These are phyloP conservation scores for Amborella trichopoda DNA, from an alignment of 164 flowering plant species.

Conservation along the genomic window DNA sequence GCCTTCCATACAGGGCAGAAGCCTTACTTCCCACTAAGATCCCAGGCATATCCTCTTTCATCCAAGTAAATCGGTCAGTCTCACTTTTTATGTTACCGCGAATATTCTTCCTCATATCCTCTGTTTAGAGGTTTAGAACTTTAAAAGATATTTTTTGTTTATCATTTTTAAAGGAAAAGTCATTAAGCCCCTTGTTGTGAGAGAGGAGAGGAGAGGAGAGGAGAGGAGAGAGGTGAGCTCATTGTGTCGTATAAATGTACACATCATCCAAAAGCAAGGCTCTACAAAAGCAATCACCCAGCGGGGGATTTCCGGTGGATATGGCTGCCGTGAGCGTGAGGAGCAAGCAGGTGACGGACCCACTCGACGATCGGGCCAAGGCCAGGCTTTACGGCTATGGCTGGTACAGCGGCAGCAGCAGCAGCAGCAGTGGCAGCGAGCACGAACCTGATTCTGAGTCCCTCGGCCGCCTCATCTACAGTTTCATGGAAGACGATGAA, in stretches of 20 bases:
- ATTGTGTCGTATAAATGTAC: constrained; percentile 5
- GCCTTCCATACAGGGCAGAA: too few species aligned
- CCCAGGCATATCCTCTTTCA: not conserved
- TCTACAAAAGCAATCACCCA: not conserved
- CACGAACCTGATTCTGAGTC: constrained; percentile 36
- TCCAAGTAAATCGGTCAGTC: too few species aligned
- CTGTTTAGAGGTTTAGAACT: not conserved
- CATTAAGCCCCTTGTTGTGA: too few species aligned
- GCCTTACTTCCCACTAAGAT: not conserved
- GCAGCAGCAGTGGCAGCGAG: constrained; percentile 63
- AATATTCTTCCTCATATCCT: not conserved
- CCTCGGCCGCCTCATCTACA: constrained; percentile 50
- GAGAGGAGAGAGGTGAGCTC: not conserved
- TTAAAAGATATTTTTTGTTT: not conserved
- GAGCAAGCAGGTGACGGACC: constrained; percentile 38
- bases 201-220: not conserved
- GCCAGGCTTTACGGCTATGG: constrained; percentile 36
- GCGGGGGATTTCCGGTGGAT: not conserved
- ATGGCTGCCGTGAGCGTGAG: constrained; percentile 12
- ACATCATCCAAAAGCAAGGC: not conserved
- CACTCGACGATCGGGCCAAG: constrained; percentile 38
- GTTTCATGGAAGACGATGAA: constrained; percentile 30
- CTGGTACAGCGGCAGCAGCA: constrained; percentile 5
- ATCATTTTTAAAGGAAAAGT: not conserved
- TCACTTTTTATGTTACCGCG: not conserved